Evolutionary conservation across 371 early-diverging fungal species (phyloP).

Genomic region (Mucor circinelloides): DNA sequence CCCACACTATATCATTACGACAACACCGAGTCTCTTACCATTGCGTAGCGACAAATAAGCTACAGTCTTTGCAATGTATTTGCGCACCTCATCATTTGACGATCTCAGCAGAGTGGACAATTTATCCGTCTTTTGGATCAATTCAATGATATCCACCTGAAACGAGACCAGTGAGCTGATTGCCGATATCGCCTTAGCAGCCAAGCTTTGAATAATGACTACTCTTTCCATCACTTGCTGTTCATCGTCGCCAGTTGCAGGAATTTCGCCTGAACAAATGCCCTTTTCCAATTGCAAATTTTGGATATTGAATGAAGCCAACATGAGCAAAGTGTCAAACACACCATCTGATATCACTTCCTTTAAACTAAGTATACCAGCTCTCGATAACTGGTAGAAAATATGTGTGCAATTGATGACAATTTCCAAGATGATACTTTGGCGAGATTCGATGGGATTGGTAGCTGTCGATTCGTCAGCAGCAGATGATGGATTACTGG

Average conservation of each 20-base stretch:
- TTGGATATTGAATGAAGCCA: conserved; percentile 34
- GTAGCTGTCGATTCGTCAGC: background rate
- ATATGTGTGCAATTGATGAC: conserved; percentile 49
- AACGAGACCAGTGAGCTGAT: conserved; percentile 35
- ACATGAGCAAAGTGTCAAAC: conserved; percentile 30
- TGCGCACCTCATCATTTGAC: conserved; percentile 42
- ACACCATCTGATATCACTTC: conserved; percentile 46
- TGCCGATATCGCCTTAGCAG: conserved; percentile 51
- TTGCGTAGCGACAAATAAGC: conserved; percentile 63
- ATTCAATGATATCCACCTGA: conserved; percentile 46
- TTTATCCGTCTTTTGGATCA: conserved; percentile 30
- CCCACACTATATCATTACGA: too few relatives aligned
- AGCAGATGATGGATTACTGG: background rate
- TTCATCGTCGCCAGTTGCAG: conserved; percentile 8
- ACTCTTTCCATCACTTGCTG: conserved; percentile 32
- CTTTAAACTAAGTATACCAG: conserved; percentile 44
- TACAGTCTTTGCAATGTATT: conserved; percentile 62
- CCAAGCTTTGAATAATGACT: conserved; percentile 40
- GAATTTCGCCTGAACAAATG: background rate
- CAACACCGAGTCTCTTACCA: conserved; percentile 24
- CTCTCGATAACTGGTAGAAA: conserved; percentile 45
- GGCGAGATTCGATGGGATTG: conserved; percentile 5
- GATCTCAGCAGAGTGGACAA: conserved; percentile 39
- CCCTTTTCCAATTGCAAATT: background rate
- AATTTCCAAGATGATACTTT: conserved; percentile 37